Evolutionary conservation across 305 asterid genomes (phyloP).

Genomic region (Plantago lanceolata): DNA sequence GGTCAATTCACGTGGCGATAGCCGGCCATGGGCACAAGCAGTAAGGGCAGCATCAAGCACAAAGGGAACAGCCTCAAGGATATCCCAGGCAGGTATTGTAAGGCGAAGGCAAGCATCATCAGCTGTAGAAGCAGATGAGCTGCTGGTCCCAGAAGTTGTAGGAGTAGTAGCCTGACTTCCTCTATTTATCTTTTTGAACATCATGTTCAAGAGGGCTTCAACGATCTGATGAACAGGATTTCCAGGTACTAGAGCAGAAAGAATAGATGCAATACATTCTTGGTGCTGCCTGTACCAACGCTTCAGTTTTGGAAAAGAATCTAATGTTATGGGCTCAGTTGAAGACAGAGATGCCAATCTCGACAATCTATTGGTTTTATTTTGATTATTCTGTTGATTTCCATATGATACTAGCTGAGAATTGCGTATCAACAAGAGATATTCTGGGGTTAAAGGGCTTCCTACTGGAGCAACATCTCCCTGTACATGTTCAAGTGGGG

Average conservation of each 20-base stretch:
- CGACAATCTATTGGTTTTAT: slow-evolving; percentile 45
- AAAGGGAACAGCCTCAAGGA: slow-evolving; percentile 89
- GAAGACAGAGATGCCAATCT: slow-evolving; percentile 50
- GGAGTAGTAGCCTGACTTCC: slow-evolving; percentile 58
- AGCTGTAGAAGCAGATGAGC: slow-evolving; percentile 64
- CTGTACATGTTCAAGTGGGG: slow-evolving; percentile 63
- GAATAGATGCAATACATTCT: slow-evolving; percentile 79
- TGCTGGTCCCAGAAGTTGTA: slow-evolving; percentile 73
- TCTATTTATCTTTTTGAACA: slow-evolving; percentile 71
- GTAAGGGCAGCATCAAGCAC: slow-evolving; percentile 96
- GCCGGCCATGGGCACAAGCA: slow-evolving; percentile 81
- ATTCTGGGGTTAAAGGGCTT: slow-evolving; percentile 79
- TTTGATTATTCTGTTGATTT: slow-evolving; percentile 41
- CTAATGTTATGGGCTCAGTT: slow-evolving; percentile 64
- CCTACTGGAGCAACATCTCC: slow-evolving; percentile 74
- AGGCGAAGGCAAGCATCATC: slow-evolving; percentile 65
- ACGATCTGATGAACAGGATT: slow-evolving; percentile 83
- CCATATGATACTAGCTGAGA: slow-evolving; percentile 54
- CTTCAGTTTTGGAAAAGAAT: slow-evolving; percentile 83
- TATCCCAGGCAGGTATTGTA: slow-evolving; percentile 97
- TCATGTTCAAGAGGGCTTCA: slow-evolving; percentile 77
- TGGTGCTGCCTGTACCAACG: slow-evolving; percentile 89
- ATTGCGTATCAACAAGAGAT: slow-evolving; percentile 74
- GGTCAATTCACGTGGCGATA: slow-evolving; percentile 90
- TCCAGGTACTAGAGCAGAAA: slow-evolving; percentile 86